A percentile compares a stretch with the other conserved stretches of the same genome.
phyloP scores from a whole-genome alignment of 805 yeast genomes.

The Brettanomyces anomalus region DNA sequence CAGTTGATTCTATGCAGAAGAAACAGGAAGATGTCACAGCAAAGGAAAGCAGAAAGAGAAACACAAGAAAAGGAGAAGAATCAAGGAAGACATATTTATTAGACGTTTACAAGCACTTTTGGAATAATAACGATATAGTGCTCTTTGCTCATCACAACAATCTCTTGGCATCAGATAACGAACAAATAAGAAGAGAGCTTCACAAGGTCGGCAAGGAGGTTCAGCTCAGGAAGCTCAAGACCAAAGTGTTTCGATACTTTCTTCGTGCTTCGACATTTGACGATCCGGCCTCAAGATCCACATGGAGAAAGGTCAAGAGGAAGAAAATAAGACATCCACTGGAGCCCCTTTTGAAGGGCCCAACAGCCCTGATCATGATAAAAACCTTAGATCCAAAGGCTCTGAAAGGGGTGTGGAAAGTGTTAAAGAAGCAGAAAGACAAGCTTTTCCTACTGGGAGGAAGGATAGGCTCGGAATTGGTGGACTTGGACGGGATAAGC shows the following conservation, averaged over 20 bases:
- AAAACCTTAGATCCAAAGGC: conserved; percentile 60
- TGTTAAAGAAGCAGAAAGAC: conserved; percentile 57
- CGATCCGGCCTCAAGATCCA: conserved; percentile 66
- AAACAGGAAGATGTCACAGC: no score
- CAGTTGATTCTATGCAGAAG: no score
- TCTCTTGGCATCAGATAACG: conserved; percentile 60
- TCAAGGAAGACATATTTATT: conserved; percentile 83
- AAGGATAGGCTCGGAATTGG: conserved; percentile 53
- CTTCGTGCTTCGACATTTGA: conserved; percentile 56
- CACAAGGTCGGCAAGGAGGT: conserved; percentile 38
- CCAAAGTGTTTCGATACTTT: conserved; percentile 64
- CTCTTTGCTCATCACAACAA: conserved; percentile 83
- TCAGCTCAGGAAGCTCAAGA: conserved; percentile 56
- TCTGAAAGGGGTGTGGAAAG: conserved; percentile 53
- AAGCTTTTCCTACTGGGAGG: conserved; percentile 81
- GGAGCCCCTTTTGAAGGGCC: conserved; percentile 65
- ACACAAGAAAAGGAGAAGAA: conserved; percentile 48
- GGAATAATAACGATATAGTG: conserved; percentile 60
- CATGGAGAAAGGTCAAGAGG: conserved; percentile 29
- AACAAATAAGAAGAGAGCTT: conserved; percentile 51
- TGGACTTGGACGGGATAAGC: conserved; percentile 43
- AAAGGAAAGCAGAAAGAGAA: conserved; percentile 5
- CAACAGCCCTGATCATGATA: conserved; percentile 72
- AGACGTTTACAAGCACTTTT: conserved; percentile 66
- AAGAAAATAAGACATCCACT: conserved; percentile 54